phyloP scores from a whole-genome alignment of 768 basidiomycete genomes.

The Boletellus emodensis region DNA sequence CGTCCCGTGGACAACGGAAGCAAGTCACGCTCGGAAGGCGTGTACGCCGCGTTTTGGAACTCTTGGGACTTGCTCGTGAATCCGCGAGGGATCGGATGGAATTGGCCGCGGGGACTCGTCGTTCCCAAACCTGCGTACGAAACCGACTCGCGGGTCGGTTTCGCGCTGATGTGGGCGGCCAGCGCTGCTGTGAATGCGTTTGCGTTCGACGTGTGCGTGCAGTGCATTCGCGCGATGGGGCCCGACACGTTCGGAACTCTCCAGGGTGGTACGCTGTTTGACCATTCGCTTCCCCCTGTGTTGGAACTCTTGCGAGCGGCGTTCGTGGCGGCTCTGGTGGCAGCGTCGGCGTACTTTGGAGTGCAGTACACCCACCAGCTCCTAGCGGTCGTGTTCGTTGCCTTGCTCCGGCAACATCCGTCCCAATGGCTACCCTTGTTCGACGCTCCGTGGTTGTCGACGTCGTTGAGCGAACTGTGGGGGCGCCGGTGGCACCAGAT shows the following conservation, averaged over 20 bases:
- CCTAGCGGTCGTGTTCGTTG: conserved; percentile 40
- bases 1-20: not conserved
- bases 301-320: conserved; percentile 36
- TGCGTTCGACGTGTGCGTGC: conserved; percentile 15
- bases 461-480: conserved; percentile 63
- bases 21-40: not conserved
- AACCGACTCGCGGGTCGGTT: conserved; percentile 9
- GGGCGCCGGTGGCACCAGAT: conserved; percentile 62
- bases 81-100: conserved; percentile 28
- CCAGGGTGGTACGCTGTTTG: conserved; percentile 36
- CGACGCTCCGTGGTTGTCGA: conserved; percentile 50
- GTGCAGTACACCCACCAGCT: conserved; percentile 43
- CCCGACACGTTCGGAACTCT: conserved; percentile 36
- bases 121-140: conserved; percentile 9
- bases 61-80: conserved; percentile 25
- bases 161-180: conserved; percentile 6
- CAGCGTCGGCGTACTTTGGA: conserved; percentile 42
- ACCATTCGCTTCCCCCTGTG: conserved; percentile 30
- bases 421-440: conserved; percentile 63
- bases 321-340: conserved; percentile 39
- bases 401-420: conserved; percentile 44
- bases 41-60: conserved; percentile 22
- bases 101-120: conserved; percentile 19
- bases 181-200: conserved; percentile 5
- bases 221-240: conserved; percentile 26